Conservation (phyloP, 768 basidiomycete genomes). For the Holtermanniella nyarrowii region DNA sequence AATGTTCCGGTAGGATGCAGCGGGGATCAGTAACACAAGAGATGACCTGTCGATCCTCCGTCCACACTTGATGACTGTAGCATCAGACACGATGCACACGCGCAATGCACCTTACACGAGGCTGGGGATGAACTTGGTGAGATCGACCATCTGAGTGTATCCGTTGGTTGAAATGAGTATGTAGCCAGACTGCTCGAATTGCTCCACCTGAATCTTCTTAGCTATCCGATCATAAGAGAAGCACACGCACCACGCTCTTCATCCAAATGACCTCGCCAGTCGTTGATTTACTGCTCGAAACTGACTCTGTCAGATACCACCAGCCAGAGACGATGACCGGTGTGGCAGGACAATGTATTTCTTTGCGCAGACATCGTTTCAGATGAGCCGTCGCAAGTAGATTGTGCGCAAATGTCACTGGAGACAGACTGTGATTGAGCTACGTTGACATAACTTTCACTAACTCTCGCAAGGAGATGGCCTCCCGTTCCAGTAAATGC, state of each 20-base stretch:
- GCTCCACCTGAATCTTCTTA: conserved; percentile 13
- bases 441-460: no score
- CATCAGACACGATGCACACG: no score
- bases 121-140: conserved; percentile 36
- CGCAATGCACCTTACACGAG: conserved; percentile 12
- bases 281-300: conserved; percentile 4
- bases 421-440: no score
- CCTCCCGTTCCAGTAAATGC: conserved; percentile 23
- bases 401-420: neutral
- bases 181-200: conserved; percentile 13
- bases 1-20: conserved; percentile 30
- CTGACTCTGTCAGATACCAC: conserved; percentile 25
- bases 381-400: conserved; percentile 16
- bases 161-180: conserved; percentile 19
- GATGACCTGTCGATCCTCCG: conserved; percentile 20
- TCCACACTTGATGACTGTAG: conserved; percentile 24
- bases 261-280: conserved; percentile 26
- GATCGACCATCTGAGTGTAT: conserved; percentile 28
- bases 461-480: conserved; percentile 20
- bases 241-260: neutral
- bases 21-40: conserved; percentile 34
- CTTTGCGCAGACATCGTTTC: conserved; percentile 2
- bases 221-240: no score
- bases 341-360: conserved; percentile 14
- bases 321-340: conserved; percentile 29